These are phyloP conservation scores for Xylaria multiplex DNA, from an alignment of 2,329 filamentous ascomycete species.

Conservation along the genomic window DNA sequence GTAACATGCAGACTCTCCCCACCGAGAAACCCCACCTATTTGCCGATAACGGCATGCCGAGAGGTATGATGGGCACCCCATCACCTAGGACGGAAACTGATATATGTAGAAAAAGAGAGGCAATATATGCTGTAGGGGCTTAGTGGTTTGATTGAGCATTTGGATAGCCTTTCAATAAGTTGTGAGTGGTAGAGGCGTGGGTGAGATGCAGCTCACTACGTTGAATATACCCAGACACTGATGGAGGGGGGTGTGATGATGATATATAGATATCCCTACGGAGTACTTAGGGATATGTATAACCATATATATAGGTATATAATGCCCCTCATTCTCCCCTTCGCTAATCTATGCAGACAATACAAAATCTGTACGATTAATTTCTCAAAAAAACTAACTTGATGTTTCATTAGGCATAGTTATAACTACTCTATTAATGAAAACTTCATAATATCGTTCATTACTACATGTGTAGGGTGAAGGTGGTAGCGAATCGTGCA, in stretches of 20 bases:
- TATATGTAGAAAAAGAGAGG: background rate
- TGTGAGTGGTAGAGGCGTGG: background rate
- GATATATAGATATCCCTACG: too few species aligned
- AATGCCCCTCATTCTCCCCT: background rate
- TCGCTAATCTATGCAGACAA: background rate
- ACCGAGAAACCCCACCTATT: conserved; percentile 29
- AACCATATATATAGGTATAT: too few species aligned
- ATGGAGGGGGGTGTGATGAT: background rate
- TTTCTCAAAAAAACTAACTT: too few species aligned
- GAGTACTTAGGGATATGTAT: too few species aligned
- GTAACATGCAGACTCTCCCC: conserved; percentile 18
- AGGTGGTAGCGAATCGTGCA: background rate
- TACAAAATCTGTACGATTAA: background rate
- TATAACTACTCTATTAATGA: background rate
- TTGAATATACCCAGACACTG: background rate
- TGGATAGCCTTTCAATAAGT: background rate
- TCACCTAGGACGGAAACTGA: background rate
- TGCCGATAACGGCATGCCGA: conserved; percentile 36
- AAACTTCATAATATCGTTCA: background rate
- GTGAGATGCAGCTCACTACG: background rate
- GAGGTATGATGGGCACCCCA: background rate
- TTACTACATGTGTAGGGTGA: background rate
- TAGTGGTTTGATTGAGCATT: background rate
- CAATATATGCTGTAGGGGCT: background rate
- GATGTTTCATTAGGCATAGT: background rate